Evolutionary conservation across 352 stramenopile species (phyloP), one percentile per base, ranked within the genome.

Genomic region (Globisporangium takayamanum): DNA sequence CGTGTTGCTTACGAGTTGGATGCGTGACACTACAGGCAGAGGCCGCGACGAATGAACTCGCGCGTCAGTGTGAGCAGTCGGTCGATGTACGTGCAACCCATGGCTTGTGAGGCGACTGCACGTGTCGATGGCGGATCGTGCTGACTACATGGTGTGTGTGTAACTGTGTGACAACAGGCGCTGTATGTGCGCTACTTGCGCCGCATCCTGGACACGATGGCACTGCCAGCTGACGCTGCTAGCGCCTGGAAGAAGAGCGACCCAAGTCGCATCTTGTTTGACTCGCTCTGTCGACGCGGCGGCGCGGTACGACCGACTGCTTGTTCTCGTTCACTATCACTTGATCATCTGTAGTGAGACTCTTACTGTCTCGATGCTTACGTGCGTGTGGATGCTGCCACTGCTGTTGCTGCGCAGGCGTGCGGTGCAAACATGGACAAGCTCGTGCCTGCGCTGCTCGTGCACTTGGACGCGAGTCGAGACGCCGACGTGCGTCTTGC

Each of bases 401-500:
- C 22, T 0, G 22, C 22, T 20, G 6, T 10, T 48, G 37, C 1
- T 36, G 55, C 44, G 20, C 55, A 92, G 82, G 78, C 80, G 3
- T 90, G 80, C 52, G 75, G 65, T 15, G 70, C 74, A 18, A 87
- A 78, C 47, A 71, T 94, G 63, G 60, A 53, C 15, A 72, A 69
- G 54, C 64, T 92, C 26, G 67, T 90, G 0, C 79, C 80, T 16
- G 78, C 86, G 36, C 59, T 92, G 44, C 58, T 94, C 42, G 45
- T 81, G 11, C 82, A 94, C 59, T 58, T 94, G 45, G 77, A 87
- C 11, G 68, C 79, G 33, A 54, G 62, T n/a, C 75, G 79, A 36
- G 84, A 91, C 44, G 75, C 82, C 6, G 82, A 92, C 59, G 76
- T 94, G 44, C 80, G 84, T 4, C 68, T 94, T 18, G 73, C 80